phyloP scores from a whole-genome alignment of 1,139 yeast species.

The Hansenula sp. region DNA sequence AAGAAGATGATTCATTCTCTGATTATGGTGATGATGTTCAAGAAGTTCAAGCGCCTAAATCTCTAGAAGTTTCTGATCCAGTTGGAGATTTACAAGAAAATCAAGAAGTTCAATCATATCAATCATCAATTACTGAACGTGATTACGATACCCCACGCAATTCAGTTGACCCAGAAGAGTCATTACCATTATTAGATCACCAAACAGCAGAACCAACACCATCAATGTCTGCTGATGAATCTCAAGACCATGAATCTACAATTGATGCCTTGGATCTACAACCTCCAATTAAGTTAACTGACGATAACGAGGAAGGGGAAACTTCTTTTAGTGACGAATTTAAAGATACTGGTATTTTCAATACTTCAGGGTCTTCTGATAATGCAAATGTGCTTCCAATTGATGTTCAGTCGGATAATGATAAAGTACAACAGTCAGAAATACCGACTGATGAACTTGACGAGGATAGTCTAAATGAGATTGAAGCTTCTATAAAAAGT shows the following conservation, averaged over 20 bases:
- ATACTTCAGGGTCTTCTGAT: conserved; percentile 7
- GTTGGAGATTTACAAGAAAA: conserved; percentile 3
- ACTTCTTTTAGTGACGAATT: conserved; percentile 17
- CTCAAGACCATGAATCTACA: conserved; percentile 19
- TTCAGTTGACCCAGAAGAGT: neutral
- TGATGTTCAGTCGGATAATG: neutral
- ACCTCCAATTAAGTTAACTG: conserved; percentile 3
- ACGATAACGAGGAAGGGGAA: conserved; percentile 4
- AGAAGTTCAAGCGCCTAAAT: neutral
- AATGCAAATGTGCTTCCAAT: neutral
- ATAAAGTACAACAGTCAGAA: too few species aligned
- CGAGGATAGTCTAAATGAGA: conserved; percentile 6
- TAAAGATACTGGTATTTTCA: conserved; percentile 14
- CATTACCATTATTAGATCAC: neutral
- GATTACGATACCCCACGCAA: conserved; percentile 1
- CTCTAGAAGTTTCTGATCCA: conserved; percentile 1
- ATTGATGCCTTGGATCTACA: conserved; percentile 3
- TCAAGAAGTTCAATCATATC: conserved; percentile 1
- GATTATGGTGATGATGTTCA: neutral
- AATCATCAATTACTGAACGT: neutral
- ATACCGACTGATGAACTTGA: neutral
- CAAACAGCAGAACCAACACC: conserved; percentile 1
- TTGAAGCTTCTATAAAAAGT: conserved; percentile 6
- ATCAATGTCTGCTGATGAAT: neutral
- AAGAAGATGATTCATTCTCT: neutral